Base-by-base conservation (phyloP, 805 yeast species). In the Candida silvatica region DNA sequence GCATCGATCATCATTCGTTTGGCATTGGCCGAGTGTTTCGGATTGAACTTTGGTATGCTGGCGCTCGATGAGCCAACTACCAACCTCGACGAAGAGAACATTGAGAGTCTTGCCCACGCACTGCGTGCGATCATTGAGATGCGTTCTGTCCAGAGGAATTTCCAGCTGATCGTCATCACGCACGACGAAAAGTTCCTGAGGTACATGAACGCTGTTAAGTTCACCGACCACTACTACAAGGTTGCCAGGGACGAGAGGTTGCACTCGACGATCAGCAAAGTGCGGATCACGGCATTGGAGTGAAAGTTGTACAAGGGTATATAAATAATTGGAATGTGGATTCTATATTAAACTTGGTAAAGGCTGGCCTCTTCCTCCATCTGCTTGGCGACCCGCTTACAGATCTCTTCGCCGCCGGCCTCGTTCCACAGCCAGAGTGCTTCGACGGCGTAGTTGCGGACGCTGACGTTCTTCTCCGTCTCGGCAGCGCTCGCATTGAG, bases 21-120 rank as follows among this genome's bases (percentile, higher is more conserved):
- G 37, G 96, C 97, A 0, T 63, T 92, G 32, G 92, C 97, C 1
- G 97, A 92, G 57, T 85, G 97, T 49, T 90, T 92, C 63, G 97
- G 98, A 6, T 69, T 78, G 2, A 85, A 83, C 51, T 90, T 96
- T 62, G 98, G 98, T 33, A 82, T 92, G 58, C 85, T 92, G 47
- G 95, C 97, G 0, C 66, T 92, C 27, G 99, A 92, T 59, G 99
- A 92, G 59, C 99, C 99, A 6, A 92, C 99, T 0, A 92, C 98
- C 0, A 92, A 92, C 49, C 65, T 92, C 38, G 99, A 92, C 58
- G 75, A 72, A 33, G 95, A 83, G 39, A 92, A 92, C 50, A 77
- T 88, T 35, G 94, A 81, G 46, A 76, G 95, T 26, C 68, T 92
- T 40, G 98, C 97, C 0, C 73, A 68, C 44, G 79, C 95, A 2